Base-by-base conservation (phyloP, 73 alveolate genomes). In the Diophrys appendiculata region DNA sequence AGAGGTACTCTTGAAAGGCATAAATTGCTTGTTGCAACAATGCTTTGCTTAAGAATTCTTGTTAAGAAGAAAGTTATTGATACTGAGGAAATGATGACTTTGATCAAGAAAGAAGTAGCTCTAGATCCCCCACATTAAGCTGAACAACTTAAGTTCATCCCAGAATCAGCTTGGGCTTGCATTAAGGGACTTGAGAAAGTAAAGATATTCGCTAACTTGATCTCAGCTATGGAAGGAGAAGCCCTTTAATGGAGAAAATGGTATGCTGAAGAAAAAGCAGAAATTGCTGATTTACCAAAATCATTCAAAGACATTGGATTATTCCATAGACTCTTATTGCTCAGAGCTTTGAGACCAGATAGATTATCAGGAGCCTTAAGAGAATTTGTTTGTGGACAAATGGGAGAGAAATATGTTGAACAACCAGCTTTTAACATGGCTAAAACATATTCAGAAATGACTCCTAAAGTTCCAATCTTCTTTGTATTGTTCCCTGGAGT, bases 401-500 rank as follows among this genome's bases (percentile, higher is more conserved):
- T 95, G 94, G 99, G 99, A 25, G 97, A 91, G 82, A 88, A 86
- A 75, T 98, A 89, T 83, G 91, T 96, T 22, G 99, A 98, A 84
- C 92, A 96, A 78, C 81, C 98, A 64, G 97, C 99, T 73, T 98
- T 98, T 87, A 95, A 90, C 82, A 97, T 98, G 95, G 92, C 87
- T 72, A 96, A 93, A 0, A 97, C 99, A 74, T 98, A 90, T 72
- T 91, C 91, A 31, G 99, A 98, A 90, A 94, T 98, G 83, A 83
- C 92, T 54, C 81, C 93, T 68, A 84, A 89, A 68, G 93, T 98
- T 30, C 99, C 99, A 24, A 90, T 97, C 73, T 98, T 98, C 99
- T 98, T 98, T 85, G 99, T 98, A 30, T 91, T 98, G 27, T 98
- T 98, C 99, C 99, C 99, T 43, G 99, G 99, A 81, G 99, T 97